Base-by-base conservation (phyloP, 73 alveolate genomes). In the Paramecium biaurelia region DNA sequence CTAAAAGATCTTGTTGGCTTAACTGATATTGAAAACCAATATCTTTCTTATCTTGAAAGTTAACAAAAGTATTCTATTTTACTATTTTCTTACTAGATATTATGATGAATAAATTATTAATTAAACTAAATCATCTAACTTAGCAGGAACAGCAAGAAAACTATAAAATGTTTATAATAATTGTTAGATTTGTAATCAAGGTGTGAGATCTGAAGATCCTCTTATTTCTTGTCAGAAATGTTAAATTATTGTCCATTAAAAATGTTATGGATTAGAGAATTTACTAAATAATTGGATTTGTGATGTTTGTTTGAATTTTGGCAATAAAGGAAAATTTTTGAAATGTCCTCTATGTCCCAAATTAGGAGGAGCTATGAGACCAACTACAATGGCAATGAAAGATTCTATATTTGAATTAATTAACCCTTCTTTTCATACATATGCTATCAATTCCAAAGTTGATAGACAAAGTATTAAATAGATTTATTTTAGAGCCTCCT, bases 351-450 rank as follows among this genome's bases (percentile, higher is more conserved):
- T 89, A 3, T 89, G 94, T 49, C 70, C 94, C 8, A 68, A 53
- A 58, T 57, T 58, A 89, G 94, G 94, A 8, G 94, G 94, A 24
- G 94, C 94, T 21, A 89, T 89, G 94, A 89, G 74, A 82, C 94
- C 94, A 41, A 70, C 85, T 63, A 23, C 41, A 7, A 89, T 89
- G 3, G 42, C 74, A 9, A 89, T 89, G 76, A 68, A 76, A 43
- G 67, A 76, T 24, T 70, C 85, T 20, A 43, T 89, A 24, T 89
- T 89, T 53, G 85, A 89, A 72, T 43, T 20, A 12, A 38, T 63
- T 7, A 89, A 89, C 30, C 85, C 94, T 1, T 34, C 49, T 7
- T 89, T 41, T 28, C 76, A 89, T 49, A 67, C 53, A 43, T 89
- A 70, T 70, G 85, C 85, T 37, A 70, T 28, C n/a, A 70, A 84